phyloP scores from a whole-genome alignment of 495 filamentous ascomycete species.

The Xylaria bambusicola region DNA sequence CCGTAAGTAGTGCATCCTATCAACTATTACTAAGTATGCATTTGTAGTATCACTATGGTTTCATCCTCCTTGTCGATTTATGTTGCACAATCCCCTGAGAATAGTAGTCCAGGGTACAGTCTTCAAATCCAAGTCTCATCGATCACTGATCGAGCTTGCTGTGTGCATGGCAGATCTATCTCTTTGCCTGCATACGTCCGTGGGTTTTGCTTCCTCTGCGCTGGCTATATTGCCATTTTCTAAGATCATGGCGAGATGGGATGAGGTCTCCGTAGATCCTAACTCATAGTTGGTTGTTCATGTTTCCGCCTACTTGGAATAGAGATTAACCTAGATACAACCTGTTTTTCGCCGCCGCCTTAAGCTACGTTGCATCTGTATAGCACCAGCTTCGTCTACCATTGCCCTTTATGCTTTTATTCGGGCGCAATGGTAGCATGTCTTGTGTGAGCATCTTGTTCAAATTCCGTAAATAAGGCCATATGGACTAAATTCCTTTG shows the following conservation, averaged over 20 bases:
- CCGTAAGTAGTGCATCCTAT: no score
- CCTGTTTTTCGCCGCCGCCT: conserved; percentile 28
- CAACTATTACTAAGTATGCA: not conserved
- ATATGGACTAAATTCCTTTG: no score
- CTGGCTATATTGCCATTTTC: not conserved
- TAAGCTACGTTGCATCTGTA: conserved; percentile 30
- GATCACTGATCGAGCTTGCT: no score
- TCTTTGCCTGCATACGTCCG: not conserved
- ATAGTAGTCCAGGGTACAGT: no score
- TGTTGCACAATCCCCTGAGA: not conserved
- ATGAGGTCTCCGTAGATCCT: conserved; percentile 4
- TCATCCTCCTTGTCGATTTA: conserved; percentile 9
- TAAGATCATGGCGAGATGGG: not conserved
- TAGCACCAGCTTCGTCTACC: not conserved
- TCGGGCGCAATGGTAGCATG: not conserved
- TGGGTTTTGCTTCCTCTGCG: not conserved
- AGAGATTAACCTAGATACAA: conserved; percentile 16
- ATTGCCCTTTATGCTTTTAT: not conserved
- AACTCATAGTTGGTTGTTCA: conserved; percentile 28
- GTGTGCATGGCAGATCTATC: no score
- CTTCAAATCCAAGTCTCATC: no score
- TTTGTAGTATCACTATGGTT: conserved; percentile 11
- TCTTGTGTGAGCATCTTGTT: no score
- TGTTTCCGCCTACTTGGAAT: not conserved
- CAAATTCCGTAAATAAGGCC: no score